phyloP scores from a whole-genome alignment of 106 monocot species.

The Dendrobium catenatum region DNA sequence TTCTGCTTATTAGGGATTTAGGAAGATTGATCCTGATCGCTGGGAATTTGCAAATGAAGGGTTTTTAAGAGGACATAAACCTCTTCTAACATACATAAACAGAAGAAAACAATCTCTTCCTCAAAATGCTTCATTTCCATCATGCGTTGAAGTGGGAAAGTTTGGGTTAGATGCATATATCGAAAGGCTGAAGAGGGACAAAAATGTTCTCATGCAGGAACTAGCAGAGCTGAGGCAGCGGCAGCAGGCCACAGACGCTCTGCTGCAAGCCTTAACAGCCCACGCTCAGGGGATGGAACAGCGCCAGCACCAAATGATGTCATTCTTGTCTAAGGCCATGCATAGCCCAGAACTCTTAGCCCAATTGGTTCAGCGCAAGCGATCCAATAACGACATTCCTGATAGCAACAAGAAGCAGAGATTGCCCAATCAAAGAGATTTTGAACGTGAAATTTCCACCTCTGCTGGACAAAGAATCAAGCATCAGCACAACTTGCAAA shows the following conservation, averaged over 20 bases:
- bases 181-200: conserved; percentile 43
- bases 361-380: too few species aligned
- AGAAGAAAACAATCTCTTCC: conserved; percentile 30
- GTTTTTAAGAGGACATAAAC: conserved; percentile 60
- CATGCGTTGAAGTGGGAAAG: conserved; percentile 38
- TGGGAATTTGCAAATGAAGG: conserved; percentile 84
- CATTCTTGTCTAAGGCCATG: conserved; percentile 64
- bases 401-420: neutral
- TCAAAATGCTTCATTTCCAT: conserved; percentile 17
- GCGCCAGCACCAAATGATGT: conserved; percentile 75
- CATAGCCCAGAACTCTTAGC: conserved; percentile 55
- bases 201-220: conserved; percentile 41
- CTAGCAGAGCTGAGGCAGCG: conserved; percentile 32
- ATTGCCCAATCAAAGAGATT: neutral
- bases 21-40: conserved; percentile 47
- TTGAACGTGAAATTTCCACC: neutral
- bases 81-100: conserved; percentile 54
- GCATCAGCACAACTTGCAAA: neutral
- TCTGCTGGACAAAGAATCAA: neutral
- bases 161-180: conserved; percentile 40
- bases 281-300: conserved; percentile 59
- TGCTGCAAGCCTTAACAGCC: conserved; percentile 49
- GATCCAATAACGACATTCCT: neutral
- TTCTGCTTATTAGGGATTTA: conserved; percentile 43
- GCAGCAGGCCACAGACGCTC: conserved; percentile 27